Base-by-base conservation (phyloP, 768 basidiomycete species). In the Neoboletus brunneissimus region DNA sequence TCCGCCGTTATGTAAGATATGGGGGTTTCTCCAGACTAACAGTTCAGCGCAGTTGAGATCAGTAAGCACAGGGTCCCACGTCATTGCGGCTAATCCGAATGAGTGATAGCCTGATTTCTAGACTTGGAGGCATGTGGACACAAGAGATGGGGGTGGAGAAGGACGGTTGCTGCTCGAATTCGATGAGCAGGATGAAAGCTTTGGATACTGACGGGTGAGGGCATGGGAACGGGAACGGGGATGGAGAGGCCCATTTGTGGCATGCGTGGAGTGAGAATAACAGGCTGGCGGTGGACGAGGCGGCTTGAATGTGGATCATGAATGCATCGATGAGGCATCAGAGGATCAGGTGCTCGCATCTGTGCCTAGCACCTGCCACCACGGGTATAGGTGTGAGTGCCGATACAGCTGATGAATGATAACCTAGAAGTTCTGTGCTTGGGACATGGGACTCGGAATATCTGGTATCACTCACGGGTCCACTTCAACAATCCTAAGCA, bases 81-180 rank as follows among this genome's bases (percentile, higher is more conserved):
- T 92, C 0, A 93, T 91, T 65, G 82, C 86, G 9, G 75, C 86
- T 9, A 88, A 91, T 67, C 89, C 89, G 5, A 86, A 86, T 55
- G 91, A 89, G 1, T 88, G 91, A 4, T 76, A 75, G 34, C 75
- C 86, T 2, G 85, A 91, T 72, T 71, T 81, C 32, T 68, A n/a
- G n/a, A n/a, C n/a, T n/a, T n/a, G 69, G 34, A 86, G 87, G 48
- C 86, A 89, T 71, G 61, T 86, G 53, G 77, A 80, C 37, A 27
- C 27, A 15, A 32, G 44, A 3, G 23, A 22, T 16, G 50, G 8
- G 34, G 49, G 48, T 5, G 34, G 22, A 1, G 56, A 51, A 12
- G 61, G 52, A n/a, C 63, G 58, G 1, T 76, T 77, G 0, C 72
- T 74, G 11, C 70, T 80, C n/a, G 76, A 79, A 62, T 88, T 88